Evolutionary conservation across 805 yeast species (phyloP).

Genomic region (Candida pseudoglaebosa): DNA sequence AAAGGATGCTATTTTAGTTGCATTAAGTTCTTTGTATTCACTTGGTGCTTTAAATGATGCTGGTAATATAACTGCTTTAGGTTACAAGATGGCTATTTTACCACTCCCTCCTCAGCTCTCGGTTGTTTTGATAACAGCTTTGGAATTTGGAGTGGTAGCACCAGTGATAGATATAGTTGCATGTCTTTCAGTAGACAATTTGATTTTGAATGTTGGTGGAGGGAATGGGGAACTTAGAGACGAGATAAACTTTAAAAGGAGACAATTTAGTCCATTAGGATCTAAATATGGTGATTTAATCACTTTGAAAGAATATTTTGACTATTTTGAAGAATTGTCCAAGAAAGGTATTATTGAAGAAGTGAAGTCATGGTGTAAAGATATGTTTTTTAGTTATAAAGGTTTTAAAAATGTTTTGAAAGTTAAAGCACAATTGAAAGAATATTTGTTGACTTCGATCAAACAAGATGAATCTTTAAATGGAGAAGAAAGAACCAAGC

Average conservation of each 20-base stretch:
- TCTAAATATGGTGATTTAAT: slow-evolving; percentile 75
- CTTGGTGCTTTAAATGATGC: slow-evolving; percentile 72
- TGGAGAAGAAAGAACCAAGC: slow-evolving; percentile 23
- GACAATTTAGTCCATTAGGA: slow-evolving; percentile 69
- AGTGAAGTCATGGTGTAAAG: slow-evolving; percentile 77
- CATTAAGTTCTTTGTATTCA: slow-evolving; percentile 72
- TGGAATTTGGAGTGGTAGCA: slow-evolving; percentile 50
- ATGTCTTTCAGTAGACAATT: slow-evolving; percentile 88
- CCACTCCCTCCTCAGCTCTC: slow-evolving; percentile 93
- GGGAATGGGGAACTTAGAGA: slow-evolving; percentile 71
- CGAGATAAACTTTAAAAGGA: slow-evolving; percentile 73
- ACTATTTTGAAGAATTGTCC: slow-evolving; percentile 39
- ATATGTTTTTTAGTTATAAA: slow-evolving; percentile 67
- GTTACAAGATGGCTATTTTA: slow-evolving; percentile 80
- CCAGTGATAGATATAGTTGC: slow-evolving; percentile 86
- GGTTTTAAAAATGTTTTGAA: slow-evolving; percentile 76
- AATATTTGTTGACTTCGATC: slow-evolving; percentile 55
- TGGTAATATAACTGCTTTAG: slow-evolving; percentile 75
- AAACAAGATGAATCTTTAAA: slow-evolving; percentile 35
- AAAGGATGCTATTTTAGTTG: slow-evolving; percentile 66
- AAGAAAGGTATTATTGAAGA: slow-evolving; percentile 43
- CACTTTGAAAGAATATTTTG: slow-evolving; percentile 74
- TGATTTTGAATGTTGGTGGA: slow-evolving; percentile 64
- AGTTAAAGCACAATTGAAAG: slow-evolving; percentile 70
- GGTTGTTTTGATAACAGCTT: slow-evolving; percentile 74